These are phyloP conservation scores for Antrodiella citrinella DNA, from an alignment of 768 basidiomycete genomes.

Conservation along the genomic window DNA sequence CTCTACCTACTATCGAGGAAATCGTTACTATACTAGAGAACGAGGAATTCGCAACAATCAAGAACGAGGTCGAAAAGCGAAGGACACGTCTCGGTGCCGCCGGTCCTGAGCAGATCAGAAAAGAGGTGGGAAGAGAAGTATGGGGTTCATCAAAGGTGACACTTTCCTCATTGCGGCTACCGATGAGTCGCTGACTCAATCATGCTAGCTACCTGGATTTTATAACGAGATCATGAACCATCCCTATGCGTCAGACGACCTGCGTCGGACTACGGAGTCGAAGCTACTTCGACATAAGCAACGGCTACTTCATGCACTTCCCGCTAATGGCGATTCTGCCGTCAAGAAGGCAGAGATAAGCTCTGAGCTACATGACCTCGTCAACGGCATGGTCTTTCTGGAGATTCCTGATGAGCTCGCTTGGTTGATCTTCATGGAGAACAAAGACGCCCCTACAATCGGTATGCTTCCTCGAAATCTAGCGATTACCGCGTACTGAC, in stretches of 20 bases:
- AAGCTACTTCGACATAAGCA: constrained; percentile 65
- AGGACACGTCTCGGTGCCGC: constrained; percentile 69
- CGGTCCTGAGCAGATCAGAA: constrained; percentile 46
- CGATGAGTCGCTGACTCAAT: background rate
- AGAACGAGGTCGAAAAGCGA: constrained; percentile 68
- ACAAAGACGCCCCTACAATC: constrained; percentile 55
- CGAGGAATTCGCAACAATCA: constrained; percentile 49
- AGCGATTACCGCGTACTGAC: constrained; percentile 1
- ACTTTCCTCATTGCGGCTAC: background rate
- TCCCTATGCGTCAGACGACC: constrained; percentile 65
- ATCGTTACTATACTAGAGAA: constrained; percentile 55
- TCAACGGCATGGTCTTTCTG: constrained; percentile 70
- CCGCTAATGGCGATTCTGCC: constrained; percentile 26
- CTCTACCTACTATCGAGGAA: constrained; percentile 66
- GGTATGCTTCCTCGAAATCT: constrained; percentile 36
- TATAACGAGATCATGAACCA: constrained; percentile 81
- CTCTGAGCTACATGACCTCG: constrained; percentile 62
- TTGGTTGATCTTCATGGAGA: constrained; percentile 75
- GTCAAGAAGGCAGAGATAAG: constrained; percentile 39
- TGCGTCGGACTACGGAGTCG: constrained; percentile 70
- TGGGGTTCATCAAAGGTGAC: constrained; percentile 52
- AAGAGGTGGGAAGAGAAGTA: constrained; percentile 62
- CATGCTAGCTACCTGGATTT: constrained; percentile 52
- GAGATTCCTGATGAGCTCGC: constrained; percentile 71
- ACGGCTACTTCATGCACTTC: constrained; percentile 52